Conservation (phyloP, 1,284 basidiomycete genomes). For the Apiotrichum montevideense region DNA sequence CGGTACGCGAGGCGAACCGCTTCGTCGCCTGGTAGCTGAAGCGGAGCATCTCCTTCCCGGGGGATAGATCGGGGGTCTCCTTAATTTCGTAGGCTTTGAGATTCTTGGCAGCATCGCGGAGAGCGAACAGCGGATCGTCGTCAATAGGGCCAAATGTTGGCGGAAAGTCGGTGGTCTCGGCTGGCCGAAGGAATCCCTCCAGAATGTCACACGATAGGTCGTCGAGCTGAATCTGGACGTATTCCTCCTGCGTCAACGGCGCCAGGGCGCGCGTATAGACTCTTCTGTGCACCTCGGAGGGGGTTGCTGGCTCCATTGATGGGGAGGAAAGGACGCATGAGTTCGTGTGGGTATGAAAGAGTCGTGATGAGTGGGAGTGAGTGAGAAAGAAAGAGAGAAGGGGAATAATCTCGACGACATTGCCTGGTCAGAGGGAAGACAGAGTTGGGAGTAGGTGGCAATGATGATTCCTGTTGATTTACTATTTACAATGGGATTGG, state of each 20-base stretch:
- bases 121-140: constrained; percentile 3
- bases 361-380: neutral
- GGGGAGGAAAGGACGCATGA: neutral
- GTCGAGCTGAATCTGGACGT: neutral
- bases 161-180: constrained; percentile 3
- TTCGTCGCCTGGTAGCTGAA: neutral
- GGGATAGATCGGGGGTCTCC: neutral
- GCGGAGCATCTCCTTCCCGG: neutral
- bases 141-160: constrained; percentile 9
- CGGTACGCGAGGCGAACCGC: neutral
- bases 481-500: no score
- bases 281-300: neutral
- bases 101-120: neutral
- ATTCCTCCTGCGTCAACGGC: neutral
- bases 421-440: no score
- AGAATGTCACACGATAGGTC: neutral
- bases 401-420: neutral
- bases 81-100: neutral
- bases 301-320: neutral
- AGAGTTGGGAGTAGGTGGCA: no score
- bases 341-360: no score
- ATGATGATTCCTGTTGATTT: no score
- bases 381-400: neutral
- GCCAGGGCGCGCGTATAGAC: constrained; percentile 1
- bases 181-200: neutral